These are phyloP conservation scores for Penicillium sp. DNA, from an alignment of 2,329 filamentous ascomycete genomes.

Conservation along the genomic window DNA sequence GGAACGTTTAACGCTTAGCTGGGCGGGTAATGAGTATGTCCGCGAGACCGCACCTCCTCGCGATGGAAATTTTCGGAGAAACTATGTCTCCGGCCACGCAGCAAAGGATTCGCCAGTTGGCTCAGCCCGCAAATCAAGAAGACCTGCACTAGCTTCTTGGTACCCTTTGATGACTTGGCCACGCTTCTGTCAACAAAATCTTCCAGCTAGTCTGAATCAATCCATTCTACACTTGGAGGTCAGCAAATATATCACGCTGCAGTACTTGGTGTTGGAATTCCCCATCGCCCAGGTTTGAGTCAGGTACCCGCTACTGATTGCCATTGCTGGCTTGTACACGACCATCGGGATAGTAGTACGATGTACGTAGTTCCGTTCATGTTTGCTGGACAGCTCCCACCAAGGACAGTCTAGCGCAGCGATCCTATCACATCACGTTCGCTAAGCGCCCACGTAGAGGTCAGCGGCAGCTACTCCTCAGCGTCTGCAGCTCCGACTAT, in stretches of 20 bases:
- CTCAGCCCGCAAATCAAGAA: not conserved
- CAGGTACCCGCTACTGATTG: constrained; percentile 2
- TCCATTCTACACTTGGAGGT: no score
- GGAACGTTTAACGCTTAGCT: constrained; percentile 4
- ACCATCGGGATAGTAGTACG: not conserved
- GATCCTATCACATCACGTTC: constrained; percentile 17
- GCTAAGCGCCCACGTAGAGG: constrained; percentile 18
- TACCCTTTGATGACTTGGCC: no score
- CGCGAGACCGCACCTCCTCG: constrained; percentile 5
- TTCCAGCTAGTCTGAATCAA: no score
- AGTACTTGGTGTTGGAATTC: no score
- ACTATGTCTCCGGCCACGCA: constrained; percentile 14
- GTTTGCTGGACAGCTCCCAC: not conserved
- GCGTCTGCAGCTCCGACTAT: constrained; percentile 5
- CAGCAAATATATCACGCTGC: no score
- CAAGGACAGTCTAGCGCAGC: constrained; percentile 11
- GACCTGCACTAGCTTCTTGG: not conserved
- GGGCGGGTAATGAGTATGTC: not conserved
- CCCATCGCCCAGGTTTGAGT: no score
- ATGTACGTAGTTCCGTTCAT: not conserved
- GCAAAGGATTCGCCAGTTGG: not conserved
- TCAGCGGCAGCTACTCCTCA: constrained; percentile 17
- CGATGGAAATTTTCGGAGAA: constrained; percentile 36
- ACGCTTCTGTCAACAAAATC: no score
- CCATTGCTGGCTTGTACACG: no score